Base-by-base conservation (phyloP, 495 filamentous ascomycete genomes). In the Neurospora terricola region DNA sequence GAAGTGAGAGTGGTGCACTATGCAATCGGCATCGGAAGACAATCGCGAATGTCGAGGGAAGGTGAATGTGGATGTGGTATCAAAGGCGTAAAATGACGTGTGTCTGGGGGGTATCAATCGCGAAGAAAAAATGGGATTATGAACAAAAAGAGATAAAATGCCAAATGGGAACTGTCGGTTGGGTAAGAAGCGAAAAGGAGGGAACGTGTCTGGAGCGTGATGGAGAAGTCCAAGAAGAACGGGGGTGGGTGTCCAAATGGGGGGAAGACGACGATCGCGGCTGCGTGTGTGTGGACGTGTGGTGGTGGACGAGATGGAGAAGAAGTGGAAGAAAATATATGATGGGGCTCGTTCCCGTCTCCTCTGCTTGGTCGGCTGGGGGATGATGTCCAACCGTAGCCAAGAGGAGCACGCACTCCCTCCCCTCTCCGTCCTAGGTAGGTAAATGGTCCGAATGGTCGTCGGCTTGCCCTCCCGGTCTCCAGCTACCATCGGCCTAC, bases 1-100 rank as follows among this genome's bases (percentile, higher is more conserved):
- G 40, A 72, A 23, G 45, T 37, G 71, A 42, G 72, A 71, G 75
- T 77, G 73, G 80, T 23, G 43, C 42, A 21, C 30, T 38, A 68
- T 34, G 42, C 70, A 59, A 59, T 66, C 54, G 54, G 27, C 54
- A 66, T 66, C 54, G 54, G 5, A 34, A 18, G 27, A 36, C 14
- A 66, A 66, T 18, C 6, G 27, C 54, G 54, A 62, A 16, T 62
- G 54, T 30, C 23, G 27, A 62, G 27, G 23, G 27, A 7, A 30
- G 23, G 12, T 30, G 54, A 0, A 18, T 9, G 27, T 34, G 27
- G 27, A 66, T 66, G 7, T 66, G 54, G 54, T 66, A 9, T 66
- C 54, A 66, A 66, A 34, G 27, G 14, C 54, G 27, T 18, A 36
- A 66, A 62, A 66, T 66, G 54, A 66, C 54, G 54, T 66, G 54